Evolutionary conservation across 768 basidiomycete species (phyloP).

Genomic region (Phylloporus sp.): DNA sequence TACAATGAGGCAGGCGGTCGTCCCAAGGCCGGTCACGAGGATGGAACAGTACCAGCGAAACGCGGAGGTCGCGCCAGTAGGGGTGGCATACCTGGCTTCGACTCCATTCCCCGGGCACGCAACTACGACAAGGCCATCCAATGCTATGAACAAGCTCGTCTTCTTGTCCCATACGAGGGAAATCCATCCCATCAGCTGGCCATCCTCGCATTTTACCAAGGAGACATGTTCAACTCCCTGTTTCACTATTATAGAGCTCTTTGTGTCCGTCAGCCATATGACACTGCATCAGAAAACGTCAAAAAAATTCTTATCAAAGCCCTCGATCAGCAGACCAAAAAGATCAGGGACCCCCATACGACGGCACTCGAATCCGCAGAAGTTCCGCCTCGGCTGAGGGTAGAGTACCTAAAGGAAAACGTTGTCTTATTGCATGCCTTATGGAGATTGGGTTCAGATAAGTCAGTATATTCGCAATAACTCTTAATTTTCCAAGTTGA

Average conservation of each 20-base stretch:
- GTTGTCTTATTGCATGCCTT: constrained; percentile 75
- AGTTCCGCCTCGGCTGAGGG: constrained; percentile 47
- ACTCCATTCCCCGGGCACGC: constrained; percentile 52
- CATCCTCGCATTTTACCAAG: constrained; percentile 81
- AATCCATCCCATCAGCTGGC: constrained; percentile 96
- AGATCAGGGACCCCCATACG: constrained; percentile 37
- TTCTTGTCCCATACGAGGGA: constrained; percentile 83
- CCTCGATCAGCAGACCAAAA: constrained; percentile 54
- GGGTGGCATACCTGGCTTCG: constrained; percentile 41
- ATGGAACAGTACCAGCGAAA: constrained; percentile 35
- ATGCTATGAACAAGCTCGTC: constrained; percentile 82
- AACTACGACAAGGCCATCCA: constrained; percentile 72
- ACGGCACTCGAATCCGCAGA: constrained; percentile 28
- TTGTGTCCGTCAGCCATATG: constrained; percentile 82
- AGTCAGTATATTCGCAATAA: constrained; percentile 40
- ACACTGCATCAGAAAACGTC: constrained; percentile 84
- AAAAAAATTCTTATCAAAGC: constrained; percentile 65
- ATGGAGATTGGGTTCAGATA: constrained; percentile 54
- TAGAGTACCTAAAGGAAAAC: constrained; percentile 68
- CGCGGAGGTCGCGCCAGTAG: constrained; percentile 46
- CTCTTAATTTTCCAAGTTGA: constrained; percentile 3
- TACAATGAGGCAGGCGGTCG: constrained; percentile 74
- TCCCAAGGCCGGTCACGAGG: constrained; percentile 66
- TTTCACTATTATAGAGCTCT: constrained; percentile 90
- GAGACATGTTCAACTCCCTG: constrained; percentile 75